Conservation (phyloP, 148 eudicot species). For the Dianthus caryophyllus region DNA sequence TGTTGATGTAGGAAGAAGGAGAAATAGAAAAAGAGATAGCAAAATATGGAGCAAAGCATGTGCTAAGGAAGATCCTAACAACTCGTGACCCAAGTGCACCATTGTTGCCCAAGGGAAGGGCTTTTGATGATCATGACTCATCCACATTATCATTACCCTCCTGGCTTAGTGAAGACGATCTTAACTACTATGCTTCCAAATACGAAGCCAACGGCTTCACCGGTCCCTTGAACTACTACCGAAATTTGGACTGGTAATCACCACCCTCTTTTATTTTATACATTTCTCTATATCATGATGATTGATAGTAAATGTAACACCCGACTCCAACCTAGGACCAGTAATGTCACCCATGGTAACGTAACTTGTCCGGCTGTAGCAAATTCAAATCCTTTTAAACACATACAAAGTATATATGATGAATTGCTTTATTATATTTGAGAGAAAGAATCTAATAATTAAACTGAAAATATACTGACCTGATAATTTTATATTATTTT, state of each 20-base stretch:
- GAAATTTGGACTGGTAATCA: conserved; percentile 57
- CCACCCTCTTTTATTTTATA: not conserved
- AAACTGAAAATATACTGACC: too few species aligned
- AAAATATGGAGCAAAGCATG: conserved; percentile 43
- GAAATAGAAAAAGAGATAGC: conserved; percentile 62
- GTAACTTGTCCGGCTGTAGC: too few species aligned
- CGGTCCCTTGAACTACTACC: conserved; percentile 67
- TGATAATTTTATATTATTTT: too few species aligned
- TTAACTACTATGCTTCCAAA: conserved; percentile 47
- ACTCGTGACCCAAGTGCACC: conserved; percentile 55
- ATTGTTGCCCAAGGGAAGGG: conserved; percentile 49
- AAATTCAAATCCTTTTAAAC: too few species aligned
- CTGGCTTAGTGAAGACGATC: conserved; percentile 65
- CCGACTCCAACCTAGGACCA: too few species aligned
- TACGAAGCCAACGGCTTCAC: conserved; percentile 56
- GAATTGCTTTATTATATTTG: too few species aligned
- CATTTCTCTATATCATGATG: too few species aligned
- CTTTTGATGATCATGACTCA: conserved; percentile 37
- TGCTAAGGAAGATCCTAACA: conserved; percentile 54
- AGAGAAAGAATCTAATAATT: too few species aligned
- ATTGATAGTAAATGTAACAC: too few species aligned
- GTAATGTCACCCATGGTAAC: too few species aligned
- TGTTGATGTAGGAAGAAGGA: conserved; percentile 55
- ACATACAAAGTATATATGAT: too few species aligned
- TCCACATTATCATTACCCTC: conserved; percentile 34